Evolutionary conservation across 371 early-diverging fungal genomes (phyloP).

Genomic region (Mucor ambiguus): DNA sequence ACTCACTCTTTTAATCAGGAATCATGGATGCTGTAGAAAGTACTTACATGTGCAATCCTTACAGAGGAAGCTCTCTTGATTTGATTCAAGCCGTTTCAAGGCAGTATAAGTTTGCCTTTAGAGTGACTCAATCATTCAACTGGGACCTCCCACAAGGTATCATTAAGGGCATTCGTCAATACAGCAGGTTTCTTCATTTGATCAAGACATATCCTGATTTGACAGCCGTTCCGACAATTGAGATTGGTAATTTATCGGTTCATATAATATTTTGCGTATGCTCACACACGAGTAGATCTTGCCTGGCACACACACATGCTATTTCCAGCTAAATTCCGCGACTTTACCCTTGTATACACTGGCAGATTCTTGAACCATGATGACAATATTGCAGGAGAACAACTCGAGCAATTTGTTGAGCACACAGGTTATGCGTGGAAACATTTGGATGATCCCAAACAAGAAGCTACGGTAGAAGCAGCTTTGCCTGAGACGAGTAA

Average conservation of each 20-base stretch:
- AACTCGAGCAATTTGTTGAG: slow-evolving; percentile 1
- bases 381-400: slow-evolving; percentile 8
- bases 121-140: not conserved
- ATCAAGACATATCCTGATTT: slow-evolving; percentile 1
- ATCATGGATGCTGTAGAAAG: slow-evolving; percentile 10
- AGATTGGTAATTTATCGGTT: slow-evolving; percentile 3
- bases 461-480: not conserved
- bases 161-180: not conserved
- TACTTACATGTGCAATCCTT: slow-evolving; percentile 17
- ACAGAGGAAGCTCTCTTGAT: slow-evolving; percentile 14
- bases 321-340: slow-evolving; percentile 5
- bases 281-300: slow-evolving; percentile 11
- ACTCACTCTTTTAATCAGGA: not conserved
- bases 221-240: slow-evolving; percentile 8
- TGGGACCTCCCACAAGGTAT: slow-evolving; percentile 10
- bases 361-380: slow-evolving; percentile 11
- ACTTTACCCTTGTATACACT: not conserved
- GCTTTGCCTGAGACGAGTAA: not conserved
- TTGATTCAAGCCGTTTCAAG: slow-evolving; percentile 15
- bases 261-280: not conserved
- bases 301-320: slow-evolving; percentile 22
- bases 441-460: not conserved
- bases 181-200: slow-evolving; percentile 2
- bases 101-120: slow-evolving; percentile 12
- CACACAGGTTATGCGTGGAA: not conserved